Conservation (phyloP, 805 yeast genomes). For the Candida coleopterorum region DNA sequence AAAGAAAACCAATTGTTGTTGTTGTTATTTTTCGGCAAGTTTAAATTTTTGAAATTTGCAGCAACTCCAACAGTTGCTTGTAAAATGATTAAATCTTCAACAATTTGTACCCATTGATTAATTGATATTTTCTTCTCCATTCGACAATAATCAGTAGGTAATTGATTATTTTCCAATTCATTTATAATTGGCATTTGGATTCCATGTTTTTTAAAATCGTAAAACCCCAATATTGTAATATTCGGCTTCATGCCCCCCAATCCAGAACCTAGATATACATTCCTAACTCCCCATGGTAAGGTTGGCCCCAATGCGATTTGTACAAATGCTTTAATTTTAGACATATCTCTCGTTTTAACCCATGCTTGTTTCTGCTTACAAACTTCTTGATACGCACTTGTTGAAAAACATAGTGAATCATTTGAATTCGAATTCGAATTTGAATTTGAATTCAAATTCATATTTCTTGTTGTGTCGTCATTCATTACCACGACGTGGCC, state of each 20-base stretch:
- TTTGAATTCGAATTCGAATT: conserved; percentile 10
- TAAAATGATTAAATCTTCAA: conserved; percentile 86
- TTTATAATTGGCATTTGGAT: conserved; percentile 24
- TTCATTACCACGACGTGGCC: conserved; percentile 84
- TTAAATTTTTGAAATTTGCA: conserved; percentile 68
- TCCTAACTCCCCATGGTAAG: conserved; percentile 92
- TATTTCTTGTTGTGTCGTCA: conserved; percentile 20
- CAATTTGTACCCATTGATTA: conserved; percentile 84
- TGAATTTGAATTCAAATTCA: conserved; percentile 37
- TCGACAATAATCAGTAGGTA: conserved; percentile 79
- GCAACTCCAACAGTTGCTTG: conserved; percentile 93
- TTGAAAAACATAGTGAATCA: conserved; percentile 23
- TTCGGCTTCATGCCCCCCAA: conserved; percentile 99
- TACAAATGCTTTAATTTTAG: conserved; percentile 85
- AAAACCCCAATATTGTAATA: conserved; percentile 87
- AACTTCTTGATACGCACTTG: conserved; percentile 58
- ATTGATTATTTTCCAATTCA: conserved; percentile 14
- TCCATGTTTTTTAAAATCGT: conserved; percentile 53
- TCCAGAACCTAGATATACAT: conserved; percentile 88
- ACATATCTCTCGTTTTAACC: conserved; percentile 73
- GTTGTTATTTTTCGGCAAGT: conserved; percentile 47
- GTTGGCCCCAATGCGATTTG: conserved; percentile 87
- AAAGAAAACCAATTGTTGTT: not conserved
- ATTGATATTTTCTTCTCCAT: conserved; percentile 65
- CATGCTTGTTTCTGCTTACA: conserved; percentile 74